Base-by-base conservation (phyloP, 2,329 filamentous ascomycete genomes). In the Cryphonectria japonica region DNA sequence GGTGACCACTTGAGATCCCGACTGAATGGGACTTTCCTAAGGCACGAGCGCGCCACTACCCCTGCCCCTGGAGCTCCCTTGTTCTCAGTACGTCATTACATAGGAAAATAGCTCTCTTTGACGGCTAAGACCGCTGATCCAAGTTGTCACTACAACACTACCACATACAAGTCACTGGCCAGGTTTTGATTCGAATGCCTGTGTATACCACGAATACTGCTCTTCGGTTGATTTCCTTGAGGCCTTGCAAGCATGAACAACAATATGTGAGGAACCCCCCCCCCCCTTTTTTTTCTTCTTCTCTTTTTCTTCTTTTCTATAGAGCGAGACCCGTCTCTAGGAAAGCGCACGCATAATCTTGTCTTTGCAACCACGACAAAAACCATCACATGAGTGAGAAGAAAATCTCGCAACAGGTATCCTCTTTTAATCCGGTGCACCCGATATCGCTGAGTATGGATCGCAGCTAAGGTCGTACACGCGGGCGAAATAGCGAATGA, bases 391-490 rank as follows among this genome's bases (percentile, higher is more conserved):
- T 29, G 8, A 34, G 29, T 3, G 29, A 50, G 41, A 34, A 19
- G 43, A 65, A 65, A 65, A 65, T 65, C n/a, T 65, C 41, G 63
- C 63, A 65, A 50, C 16, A 50, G 11, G 63, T 65, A 50, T 34
- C 63, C 63, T 65, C 63, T 50, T 32, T 32, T 65, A 7, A 52
- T 32, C 41, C 43, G 41, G 16, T 29, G 16, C 19, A 43, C 41
- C 63, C 63, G 63, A 65, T 50, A 52, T 65, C 63, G 63, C 41
- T 22, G 19, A 34, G 61, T 37, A n/a, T 11, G 29, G 46, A 8
- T 43, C 41, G 26, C 22, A 65, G 19, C 19, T 64, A 43, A 43
- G 13, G 22, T 43, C n/a, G 34, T 37, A 37, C n/a, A 39, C 4
- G 41, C 60, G 60, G 43, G 37, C 14, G 34, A n/a, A 43, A 63